phyloP scores from a whole-genome alignment of 2,329 filamentous ascomycete species.

The Pseudogymnoascus sp. region DNA sequence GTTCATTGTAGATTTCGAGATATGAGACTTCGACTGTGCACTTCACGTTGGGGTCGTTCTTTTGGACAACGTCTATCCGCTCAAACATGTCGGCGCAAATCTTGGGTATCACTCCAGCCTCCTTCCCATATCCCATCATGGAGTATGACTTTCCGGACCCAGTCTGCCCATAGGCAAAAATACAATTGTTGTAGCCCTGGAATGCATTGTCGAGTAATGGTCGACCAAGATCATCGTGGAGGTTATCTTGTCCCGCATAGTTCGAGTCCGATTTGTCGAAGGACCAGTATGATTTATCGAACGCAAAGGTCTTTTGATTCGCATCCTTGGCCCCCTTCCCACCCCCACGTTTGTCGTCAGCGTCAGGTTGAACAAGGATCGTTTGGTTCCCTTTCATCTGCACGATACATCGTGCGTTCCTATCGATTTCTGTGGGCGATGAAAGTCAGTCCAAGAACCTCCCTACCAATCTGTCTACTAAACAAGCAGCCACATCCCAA shows the following conservation, averaged over 20 bases:
- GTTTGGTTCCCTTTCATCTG: slow-evolving; percentile 95
- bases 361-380: slow-evolving; percentile 60
- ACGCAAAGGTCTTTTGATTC: slow-evolving; percentile 80
- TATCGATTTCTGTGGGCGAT: slow-evolving; percentile 62
- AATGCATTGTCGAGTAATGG: slow-evolving; percentile 97
- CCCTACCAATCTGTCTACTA: background rate
- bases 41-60: slow-evolving; percentile 61
- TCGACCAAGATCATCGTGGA: slow-evolving; percentile 80
- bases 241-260: slow-evolving; percentile 82
- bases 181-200: slow-evolving; percentile 98
- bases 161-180: slow-evolving; percentile 97
- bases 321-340: slow-evolving; percentile 62
- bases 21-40: slow-evolving; percentile 98
- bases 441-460: slow-evolving; percentile 11
- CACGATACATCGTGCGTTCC: slow-evolving; percentile 91
- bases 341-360: slow-evolving; percentile 47
- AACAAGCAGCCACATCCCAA: slow-evolving; percentile 7
- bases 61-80: slow-evolving; percentile 62
- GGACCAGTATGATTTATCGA: slow-evolving; percentile 97
- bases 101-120: slow-evolving; percentile 88
- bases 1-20: slow-evolving; percentile 97
- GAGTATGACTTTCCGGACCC: slow-evolving; percentile 98
- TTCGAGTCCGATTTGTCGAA: slow-evolving; percentile 74
- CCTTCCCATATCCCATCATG: slow-evolving; percentile 99
- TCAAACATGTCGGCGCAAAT: slow-evolving; percentile 98